These are phyloP conservation scores for Salix purpurea DNA, from an alignment of 345 rosid species.

Conservation along the genomic window DNA sequence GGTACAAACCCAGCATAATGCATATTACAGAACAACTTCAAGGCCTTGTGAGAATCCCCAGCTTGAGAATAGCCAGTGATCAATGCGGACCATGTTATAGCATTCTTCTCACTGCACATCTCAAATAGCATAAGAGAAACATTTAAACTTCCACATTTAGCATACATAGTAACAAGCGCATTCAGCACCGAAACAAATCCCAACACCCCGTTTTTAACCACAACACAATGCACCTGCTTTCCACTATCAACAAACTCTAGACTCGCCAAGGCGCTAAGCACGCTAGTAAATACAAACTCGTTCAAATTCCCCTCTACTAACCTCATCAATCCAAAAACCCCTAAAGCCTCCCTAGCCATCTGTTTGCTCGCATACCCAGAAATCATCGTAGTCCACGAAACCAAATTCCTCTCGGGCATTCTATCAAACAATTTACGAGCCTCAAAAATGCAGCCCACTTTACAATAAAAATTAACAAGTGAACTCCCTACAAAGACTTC, in stretches of 20 bases:
- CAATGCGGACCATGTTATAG: slow-evolving; percentile 89
- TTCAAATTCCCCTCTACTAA: slow-evolving; percentile 38
- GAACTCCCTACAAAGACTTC: slow-evolving; percentile 86
- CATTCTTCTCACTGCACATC: slow-evolving; percentile 51
- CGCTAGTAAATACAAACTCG: slow-evolving; percentile 66
- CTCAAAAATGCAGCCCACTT: slow-evolving; percentile 44
- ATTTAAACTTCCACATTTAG: slow-evolving; percentile 57
- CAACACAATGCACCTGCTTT: slow-evolving; percentile 53
- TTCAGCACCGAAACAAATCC: slow-evolving; percentile 51
- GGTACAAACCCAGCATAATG: slow-evolving; percentile 57
- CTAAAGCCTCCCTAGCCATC: slow-evolving; percentile 38
- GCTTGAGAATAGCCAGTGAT: slow-evolving; percentile 79
- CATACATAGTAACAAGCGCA: slow-evolving; percentile 74
- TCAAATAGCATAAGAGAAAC: slow-evolving; percentile 60
- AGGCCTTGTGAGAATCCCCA: slow-evolving; percentile 56
- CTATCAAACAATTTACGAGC: slow-evolving; percentile 57
- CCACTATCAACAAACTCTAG: slow-evolving; percentile 43
- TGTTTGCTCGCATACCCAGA: slow-evolving; percentile 62
- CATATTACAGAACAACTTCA: slow-evolving; percentile 58
- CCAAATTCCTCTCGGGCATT: slow-evolving; percentile 58
- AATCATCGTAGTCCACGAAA: slow-evolving; percentile 68
- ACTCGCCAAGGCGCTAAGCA: slow-evolving; percentile 57
- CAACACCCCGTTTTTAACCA: slow-evolving; percentile 45
- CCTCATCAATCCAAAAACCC: slow-evolving; percentile 43
- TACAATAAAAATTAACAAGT: slow-evolving; percentile 61